Conservation (phyloP, 164 flowering plant species). For the Taxillus chinensis region DNA sequence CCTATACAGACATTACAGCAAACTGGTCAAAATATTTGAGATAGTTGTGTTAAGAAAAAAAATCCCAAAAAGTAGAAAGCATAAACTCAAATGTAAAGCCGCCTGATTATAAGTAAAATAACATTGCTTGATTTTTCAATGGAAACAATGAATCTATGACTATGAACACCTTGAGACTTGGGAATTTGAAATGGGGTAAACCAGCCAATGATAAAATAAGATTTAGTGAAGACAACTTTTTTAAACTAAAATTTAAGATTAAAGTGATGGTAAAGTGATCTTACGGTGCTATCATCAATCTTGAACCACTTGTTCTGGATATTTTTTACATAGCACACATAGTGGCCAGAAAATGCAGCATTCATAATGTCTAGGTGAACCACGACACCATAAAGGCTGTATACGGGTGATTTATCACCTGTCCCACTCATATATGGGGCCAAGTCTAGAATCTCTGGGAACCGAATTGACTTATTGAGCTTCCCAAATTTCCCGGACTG, state of each 20-base stretch:
- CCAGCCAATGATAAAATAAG: no score
- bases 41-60: not conserved
- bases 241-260: no score
- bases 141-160: no score
- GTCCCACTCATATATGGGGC: constrained; percentile 73
- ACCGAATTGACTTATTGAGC: constrained; percentile 68
- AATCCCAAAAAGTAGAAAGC: no score
- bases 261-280: constrained; percentile 8
- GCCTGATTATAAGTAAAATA: no score
- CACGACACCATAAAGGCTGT: constrained; percentile 83
- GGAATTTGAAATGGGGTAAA: no score
- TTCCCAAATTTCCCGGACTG: constrained; percentile 96
- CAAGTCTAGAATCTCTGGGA: constrained; percentile 69
- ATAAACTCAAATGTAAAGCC: no score
- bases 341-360: constrained; percentile 95
- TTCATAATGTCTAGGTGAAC: constrained; percentile 89
- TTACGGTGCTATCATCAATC: constrained; percentile 82
- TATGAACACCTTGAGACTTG: no score
- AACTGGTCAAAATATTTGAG: constrained; percentile 1
- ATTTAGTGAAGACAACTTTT: no score
- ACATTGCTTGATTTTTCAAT: no score
- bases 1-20: constrained; percentile 32
- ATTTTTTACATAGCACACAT: constrained; percentile 74
- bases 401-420: constrained; percentile 61
- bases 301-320: constrained; percentile 75